phyloP scores from a whole-genome alignment of 495 filamentous ascomycete genomes.

The Trichoderma reesei region DNA sequence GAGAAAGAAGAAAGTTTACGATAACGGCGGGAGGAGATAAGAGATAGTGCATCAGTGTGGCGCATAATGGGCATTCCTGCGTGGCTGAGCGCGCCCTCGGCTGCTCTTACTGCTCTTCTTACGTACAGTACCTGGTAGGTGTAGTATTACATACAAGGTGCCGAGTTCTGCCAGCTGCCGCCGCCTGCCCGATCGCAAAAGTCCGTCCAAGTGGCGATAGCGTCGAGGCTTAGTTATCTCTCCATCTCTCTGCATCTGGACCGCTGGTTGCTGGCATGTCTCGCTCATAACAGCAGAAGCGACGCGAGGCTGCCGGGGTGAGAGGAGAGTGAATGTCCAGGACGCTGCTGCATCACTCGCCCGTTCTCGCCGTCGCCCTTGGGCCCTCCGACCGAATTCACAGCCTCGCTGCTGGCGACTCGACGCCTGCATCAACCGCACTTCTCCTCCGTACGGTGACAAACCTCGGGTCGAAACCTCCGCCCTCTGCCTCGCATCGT shows the following conservation, averaged over 20 bases:
- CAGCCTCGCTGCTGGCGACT: not conserved
- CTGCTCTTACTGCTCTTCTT: not conserved
- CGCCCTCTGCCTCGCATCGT: not conserved
- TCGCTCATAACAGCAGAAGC: not conserved
- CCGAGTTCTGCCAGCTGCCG: not conserved
- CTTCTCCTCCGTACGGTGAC: too few species aligned
- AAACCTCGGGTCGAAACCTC: not conserved
- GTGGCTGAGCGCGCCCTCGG: not conserved
- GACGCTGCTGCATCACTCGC: not conserved
- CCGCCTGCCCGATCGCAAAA: not conserved
- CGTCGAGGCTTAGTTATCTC: not conserved
- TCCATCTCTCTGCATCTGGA: not conserved
- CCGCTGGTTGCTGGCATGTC: too few species aligned
- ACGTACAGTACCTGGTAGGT: too few species aligned
- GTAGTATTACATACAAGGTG: not conserved
- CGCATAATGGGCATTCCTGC: not conserved
- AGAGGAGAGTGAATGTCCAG: not conserved
- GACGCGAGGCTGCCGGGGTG: slow-evolving; percentile 6
- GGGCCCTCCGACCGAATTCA: not conserved
- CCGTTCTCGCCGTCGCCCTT: not conserved
- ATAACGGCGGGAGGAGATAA: slow-evolving; percentile 4
- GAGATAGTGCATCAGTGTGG: not conserved
- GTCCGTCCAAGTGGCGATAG: not conserved
- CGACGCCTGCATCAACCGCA: not conserved
- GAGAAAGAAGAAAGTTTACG: slow-evolving; percentile 3